Conservation (phyloP, 1,284 basidiomycete genomes). For the Gymnopus androsaceus region DNA sequence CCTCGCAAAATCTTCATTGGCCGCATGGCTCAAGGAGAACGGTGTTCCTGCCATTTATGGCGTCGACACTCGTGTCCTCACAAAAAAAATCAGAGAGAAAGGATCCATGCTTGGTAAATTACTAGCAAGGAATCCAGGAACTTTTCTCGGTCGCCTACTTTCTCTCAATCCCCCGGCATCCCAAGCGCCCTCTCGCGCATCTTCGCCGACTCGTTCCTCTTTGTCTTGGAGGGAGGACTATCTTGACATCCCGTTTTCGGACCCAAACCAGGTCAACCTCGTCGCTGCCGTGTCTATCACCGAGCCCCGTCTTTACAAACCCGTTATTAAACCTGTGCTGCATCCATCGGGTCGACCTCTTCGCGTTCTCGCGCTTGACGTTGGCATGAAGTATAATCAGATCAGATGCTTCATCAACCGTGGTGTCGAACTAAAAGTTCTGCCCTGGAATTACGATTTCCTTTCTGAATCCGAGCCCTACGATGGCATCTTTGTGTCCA, state of each 20-base stretch:
- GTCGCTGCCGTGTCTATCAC: constrained; percentile 87
- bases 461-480: constrained; percentile 75
- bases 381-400: constrained; percentile 99
- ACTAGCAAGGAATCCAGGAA: constrained; percentile 58
- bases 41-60: constrained; percentile 95
- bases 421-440: constrained; percentile 95
- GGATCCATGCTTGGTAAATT: constrained; percentile 91
- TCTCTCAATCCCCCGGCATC: constrained; percentile 34
- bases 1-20: constrained; percentile 87
- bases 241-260: constrained; percentile 79
- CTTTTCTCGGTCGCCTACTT: constrained; percentile 36
- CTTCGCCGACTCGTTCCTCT: constrained; percentile 54
- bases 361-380: constrained; percentile 90
- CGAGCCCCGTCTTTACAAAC: constrained; percentile 72
- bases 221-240: constrained; percentile 81
- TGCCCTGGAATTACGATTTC: constrained; percentile 97
- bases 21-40: constrained; percentile 94
- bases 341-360: constrained; percentile 84
- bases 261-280: constrained; percentile 90
- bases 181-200: constrained; percentile 49
- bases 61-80: constrained; percentile 95
- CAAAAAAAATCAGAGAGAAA: constrained; percentile 94
- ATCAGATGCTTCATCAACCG: constrained; percentile 95
- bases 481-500: constrained; percentile 97
- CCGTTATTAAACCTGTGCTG: constrained; percentile 55